Percentiles rank a stretch among this genome's conserved stretches.
phyloP scores from a whole-genome alignment of 352 stramenopile species.

The Stephanocyclus meneghinianus region DNA sequence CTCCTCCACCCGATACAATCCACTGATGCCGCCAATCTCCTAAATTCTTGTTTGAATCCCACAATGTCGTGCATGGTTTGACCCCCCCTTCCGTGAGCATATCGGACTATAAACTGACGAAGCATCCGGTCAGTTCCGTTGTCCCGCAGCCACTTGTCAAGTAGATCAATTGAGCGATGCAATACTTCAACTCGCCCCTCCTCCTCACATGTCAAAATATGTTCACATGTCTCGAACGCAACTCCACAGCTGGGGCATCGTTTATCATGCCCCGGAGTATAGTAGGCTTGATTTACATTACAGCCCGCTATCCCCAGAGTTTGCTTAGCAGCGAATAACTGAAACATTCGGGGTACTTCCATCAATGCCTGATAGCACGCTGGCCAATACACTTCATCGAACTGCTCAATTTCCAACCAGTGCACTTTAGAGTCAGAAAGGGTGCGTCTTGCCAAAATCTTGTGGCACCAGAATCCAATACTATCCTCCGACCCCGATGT shows the following conservation, averaged over 20 bases:
- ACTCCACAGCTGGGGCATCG: constrained; percentile 13
- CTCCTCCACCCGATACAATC: constrained; percentile 17
- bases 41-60: background rate
- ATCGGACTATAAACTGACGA: background rate
- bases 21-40: background rate
- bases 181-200: background rate
- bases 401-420: background rate
- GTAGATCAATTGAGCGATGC: background rate
- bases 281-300: background rate
- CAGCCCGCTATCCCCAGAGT: too few species aligned
- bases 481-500: background rate
- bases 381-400: constrained; percentile 9
- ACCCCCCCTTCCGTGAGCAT: background rate
- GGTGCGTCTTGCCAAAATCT: background rate
- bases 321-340: background rate
- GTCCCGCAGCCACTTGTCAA: constrained; percentile 7
- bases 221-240: background rate
- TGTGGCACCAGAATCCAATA: constrained; percentile 11
- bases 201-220: constrained; percentile 9
- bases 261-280: background rate
- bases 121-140: background rate
- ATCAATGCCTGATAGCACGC: background rate
- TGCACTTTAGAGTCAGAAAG: background rate
- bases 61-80: constrained; percentile 1
- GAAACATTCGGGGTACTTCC: background rate